Percentiles rank a stretch among this genome's conserved stretches.
Evolutionary conservation across 495 filamentous ascomycete species (phyloP).

Genomic region (Coniosporium apollinis): DNA sequence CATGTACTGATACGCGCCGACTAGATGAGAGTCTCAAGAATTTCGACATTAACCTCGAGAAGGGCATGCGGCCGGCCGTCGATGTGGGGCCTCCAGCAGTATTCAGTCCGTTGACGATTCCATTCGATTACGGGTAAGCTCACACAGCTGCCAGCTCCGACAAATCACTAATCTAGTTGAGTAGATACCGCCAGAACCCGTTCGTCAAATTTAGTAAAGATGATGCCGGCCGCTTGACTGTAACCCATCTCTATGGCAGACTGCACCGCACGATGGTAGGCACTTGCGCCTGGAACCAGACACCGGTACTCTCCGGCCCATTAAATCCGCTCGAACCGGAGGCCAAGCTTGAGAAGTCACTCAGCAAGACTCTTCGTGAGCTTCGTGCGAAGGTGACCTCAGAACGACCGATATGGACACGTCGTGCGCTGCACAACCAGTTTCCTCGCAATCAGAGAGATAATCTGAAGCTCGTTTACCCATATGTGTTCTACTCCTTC

Average conservation of each 20-base stretch:
- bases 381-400: conserved; percentile 44
- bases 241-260: too few relatives aligned
- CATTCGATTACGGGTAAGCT: conserved; percentile 42
- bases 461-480: conserved; percentile 44
- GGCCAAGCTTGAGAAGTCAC: conserved; percentile 26
- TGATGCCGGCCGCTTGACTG: not conserved
- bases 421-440: conserved; percentile 56
- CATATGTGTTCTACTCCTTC: conserved; percentile 79
- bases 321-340: conserved; percentile 28
- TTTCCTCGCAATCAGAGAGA: conserved; percentile 33
- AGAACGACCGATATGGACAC: conserved; percentile 73
- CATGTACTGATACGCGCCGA: too few relatives aligned
- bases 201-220: conserved; percentile 6
- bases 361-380: conserved; percentile 41
- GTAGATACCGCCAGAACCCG: conserved; percentile 15
- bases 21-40: conserved; percentile 52
- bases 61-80: conserved; percentile 36
- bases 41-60: conserved; percentile 53
- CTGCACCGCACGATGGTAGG: too few relatives aligned
- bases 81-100: conserved; percentile 68
- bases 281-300: too few relatives aligned
- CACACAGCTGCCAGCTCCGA: too few relatives aligned
- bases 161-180: too few relatives aligned
- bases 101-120: conserved; percentile 48
- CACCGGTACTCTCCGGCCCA: too few relatives aligned